Percentiles rank a stretch among this genome's conserved stretches.
These are phyloP conservation scores for Wickerhamomyces xylosicus DNA, from an alignment of 805 yeast species.

Conservation along the genomic window DNA sequence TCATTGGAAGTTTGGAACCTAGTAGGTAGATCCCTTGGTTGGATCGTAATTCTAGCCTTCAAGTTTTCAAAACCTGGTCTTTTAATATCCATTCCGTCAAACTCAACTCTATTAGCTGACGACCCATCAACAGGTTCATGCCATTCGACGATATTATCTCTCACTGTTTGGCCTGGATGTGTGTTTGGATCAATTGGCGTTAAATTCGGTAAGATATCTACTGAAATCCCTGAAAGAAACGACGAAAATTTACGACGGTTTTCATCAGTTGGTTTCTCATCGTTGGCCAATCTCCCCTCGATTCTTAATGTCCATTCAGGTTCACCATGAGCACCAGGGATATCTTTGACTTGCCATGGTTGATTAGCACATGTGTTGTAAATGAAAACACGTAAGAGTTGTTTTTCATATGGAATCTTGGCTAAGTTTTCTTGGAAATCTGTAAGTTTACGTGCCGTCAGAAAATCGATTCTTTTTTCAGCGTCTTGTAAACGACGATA, in stretches of 20 bases:
- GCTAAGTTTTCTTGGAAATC: conserved; percentile 69
- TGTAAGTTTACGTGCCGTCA: conserved; percentile 71
- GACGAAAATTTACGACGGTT: conserved; percentile 59
- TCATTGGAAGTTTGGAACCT: conserved; percentile 54
- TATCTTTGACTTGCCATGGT: conserved; percentile 59
- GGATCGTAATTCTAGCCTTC: conserved; percentile 63
- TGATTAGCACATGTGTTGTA: conserved; percentile 80
- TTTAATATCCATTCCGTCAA: conserved; percentile 85
- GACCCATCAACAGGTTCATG: conserved; percentile 46
- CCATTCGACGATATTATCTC: conserved; percentile 68
- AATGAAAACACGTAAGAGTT: conserved; percentile 66
- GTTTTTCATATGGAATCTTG: conserved; percentile 34
- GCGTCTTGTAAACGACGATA: conserved; percentile 67
- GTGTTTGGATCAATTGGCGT: conserved; percentile 19
- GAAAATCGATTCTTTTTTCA: conserved; percentile 74
- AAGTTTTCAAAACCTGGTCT: conserved; percentile 64
- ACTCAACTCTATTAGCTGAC: conserved; percentile 35
- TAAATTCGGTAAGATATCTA: conserved; percentile 44
- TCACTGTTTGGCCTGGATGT: conserved; percentile 4
- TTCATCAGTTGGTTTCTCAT: conserved; percentile 35
- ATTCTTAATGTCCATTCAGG: conserved; percentile 78
- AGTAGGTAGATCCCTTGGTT: conserved; percentile 69
- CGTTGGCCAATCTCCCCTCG: conserved; percentile 71
- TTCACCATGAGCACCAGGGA: conserved; percentile 20
- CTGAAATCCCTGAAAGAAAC: conserved; percentile 73